phyloP scores from a whole-genome alignment of 1,284 basidiomycete species.

The Thecaphora thlaspeos region DNA sequence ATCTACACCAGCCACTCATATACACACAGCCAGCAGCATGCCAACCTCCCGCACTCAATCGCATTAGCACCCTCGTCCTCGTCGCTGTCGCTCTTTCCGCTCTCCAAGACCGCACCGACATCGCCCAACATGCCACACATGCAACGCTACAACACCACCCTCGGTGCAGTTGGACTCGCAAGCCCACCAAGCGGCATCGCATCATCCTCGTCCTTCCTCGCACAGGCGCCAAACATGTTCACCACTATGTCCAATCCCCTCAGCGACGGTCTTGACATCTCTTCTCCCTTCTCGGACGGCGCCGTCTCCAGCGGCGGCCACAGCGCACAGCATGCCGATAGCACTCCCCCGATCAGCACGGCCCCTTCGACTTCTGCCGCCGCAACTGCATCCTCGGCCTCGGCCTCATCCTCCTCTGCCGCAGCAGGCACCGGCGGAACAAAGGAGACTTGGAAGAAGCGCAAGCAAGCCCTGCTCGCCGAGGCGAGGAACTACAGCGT shows the following conservation, averaged over 20 bases:
- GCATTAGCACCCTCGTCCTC: no score
- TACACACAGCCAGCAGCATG: no score
- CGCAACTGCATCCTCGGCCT: slow-evolving; percentile 12
- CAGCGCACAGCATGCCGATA: no score
- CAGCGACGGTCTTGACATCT: neutral
- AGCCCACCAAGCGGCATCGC: neutral
- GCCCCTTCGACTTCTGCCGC: no score
- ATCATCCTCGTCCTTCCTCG: neutral
- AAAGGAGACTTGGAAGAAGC: slow-evolving; percentile 42
- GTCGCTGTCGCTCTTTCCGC: no score
- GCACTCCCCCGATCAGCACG: no score
- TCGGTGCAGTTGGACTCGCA: neutral
- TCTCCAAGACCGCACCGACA: neutral
- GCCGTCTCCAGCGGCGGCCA: no score
- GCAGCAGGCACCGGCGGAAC: slow-evolving; percentile 12
- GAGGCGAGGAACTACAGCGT: slow-evolving; percentile 42
- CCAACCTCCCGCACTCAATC: no score
- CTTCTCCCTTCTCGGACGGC: no score
- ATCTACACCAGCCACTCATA: no score
- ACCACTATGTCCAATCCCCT: neutral
- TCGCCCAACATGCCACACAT: neutral
- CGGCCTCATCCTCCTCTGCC: slow-evolving; percentile 1
- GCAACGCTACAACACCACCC: neutral
- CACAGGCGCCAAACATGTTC: neutral
- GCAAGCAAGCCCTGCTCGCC: slow-evolving; percentile 40